These are phyloP conservation scores for Fistulina hepatica DNA, from an alignment of 1,284 basidiomycete genomes.

Conservation along the genomic window DNA sequence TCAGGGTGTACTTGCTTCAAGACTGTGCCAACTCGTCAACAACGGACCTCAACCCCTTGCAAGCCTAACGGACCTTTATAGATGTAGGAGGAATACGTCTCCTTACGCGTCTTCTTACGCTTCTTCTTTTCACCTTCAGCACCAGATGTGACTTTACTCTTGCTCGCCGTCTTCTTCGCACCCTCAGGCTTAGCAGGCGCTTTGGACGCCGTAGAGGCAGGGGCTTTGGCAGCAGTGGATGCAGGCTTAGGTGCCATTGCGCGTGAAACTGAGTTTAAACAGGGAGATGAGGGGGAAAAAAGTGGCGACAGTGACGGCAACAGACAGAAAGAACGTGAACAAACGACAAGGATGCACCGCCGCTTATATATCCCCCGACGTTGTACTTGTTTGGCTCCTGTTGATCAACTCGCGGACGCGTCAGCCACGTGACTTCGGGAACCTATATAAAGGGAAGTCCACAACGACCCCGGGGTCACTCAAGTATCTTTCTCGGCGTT, in stretches of 20 bases:
- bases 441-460: background rate
- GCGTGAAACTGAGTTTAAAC: constrained; percentile 11
- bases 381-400: constrained; percentile 24
- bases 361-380: constrained; percentile 12
- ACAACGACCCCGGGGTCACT: constrained; percentile 1
- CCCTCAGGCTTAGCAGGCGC: constrained; percentile 51
- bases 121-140: constrained; percentile 75
- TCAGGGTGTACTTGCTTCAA: constrained; percentile 82
- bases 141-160: constrained; percentile 37
- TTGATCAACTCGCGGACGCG: constrained; percentile 19
- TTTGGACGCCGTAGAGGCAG: constrained; percentile 42
- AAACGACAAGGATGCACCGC: constrained; percentile 1
- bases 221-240: constrained; percentile 70
- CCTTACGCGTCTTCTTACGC: constrained; percentile 76
- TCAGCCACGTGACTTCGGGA: constrained; percentile 3
- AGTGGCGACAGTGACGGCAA: background rate
- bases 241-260: constrained; percentile 47
- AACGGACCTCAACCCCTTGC: constrained; percentile 2
- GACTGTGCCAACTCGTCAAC: constrained; percentile 30
- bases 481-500: constrained; percentile 10
- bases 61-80: constrained; percentile 57
- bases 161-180: constrained; percentile 29
- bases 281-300: constrained; percentile 1
- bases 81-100: constrained; percentile 87
- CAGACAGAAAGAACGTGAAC: background rate